Percentiles rank a stretch among this genome's conserved stretches.
Conservation (phyloP, 768 basidiomycete species). For the Hypholoma sublateritium region DNA sequence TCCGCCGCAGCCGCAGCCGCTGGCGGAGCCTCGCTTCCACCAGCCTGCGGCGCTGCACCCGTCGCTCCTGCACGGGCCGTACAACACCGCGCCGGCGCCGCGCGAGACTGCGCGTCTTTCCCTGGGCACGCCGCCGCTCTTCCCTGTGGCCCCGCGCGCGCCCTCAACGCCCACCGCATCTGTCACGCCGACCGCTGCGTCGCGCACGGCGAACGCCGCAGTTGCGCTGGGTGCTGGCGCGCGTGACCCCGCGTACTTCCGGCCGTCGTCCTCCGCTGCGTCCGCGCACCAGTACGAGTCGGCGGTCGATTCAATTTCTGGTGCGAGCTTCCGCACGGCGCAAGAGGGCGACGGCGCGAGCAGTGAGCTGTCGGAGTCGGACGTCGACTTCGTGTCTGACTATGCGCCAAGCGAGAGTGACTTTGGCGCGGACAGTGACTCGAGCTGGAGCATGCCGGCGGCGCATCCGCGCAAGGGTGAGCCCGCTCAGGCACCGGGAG, state of each 20-base stretch:
- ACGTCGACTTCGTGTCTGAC: constrained; percentile 24
- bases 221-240: not conserved
- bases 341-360: not conserved
- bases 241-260: constrained; percentile 5
- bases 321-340: not conserved
- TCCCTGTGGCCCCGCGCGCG: constrained; percentile 2
- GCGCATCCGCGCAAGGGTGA: not conserved
- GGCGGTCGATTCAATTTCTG: not conserved
- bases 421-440: constrained; percentile 8
- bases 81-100: not conserved
- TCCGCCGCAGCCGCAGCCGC: not conserved
- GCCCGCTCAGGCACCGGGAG: no score
- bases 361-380: constrained; percentile 18
- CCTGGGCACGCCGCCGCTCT: not conserved
- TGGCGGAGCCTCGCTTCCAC: not conserved
- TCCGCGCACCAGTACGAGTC: not conserved
- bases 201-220: not conserved
- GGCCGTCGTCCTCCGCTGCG: not conserved
- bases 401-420: constrained; percentile 13
- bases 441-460: constrained; percentile 15
- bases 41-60: not conserved
- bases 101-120: constrained; percentile 6
- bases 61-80: not conserved
- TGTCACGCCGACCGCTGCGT: not conserved
- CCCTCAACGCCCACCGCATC: constrained; percentile 6